Evolutionary conservation across 2,329 filamentous ascomycete genomes (phyloP).

Genomic region (Epicoccum sorghinum): DNA sequence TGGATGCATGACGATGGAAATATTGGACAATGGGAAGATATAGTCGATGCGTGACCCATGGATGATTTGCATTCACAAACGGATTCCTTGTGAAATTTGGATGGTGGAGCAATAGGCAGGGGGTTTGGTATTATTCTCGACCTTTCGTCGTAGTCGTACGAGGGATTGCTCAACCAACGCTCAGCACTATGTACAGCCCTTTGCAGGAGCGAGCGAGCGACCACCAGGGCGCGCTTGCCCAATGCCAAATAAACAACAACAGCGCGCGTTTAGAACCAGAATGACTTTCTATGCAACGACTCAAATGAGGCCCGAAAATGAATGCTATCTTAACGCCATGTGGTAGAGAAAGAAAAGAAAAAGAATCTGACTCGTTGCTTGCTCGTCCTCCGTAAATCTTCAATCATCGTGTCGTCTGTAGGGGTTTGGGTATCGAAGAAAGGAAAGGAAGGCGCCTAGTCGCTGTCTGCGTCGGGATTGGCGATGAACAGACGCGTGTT

Average conservation of each 20-base stretch:
- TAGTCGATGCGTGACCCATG: too few species aligned
- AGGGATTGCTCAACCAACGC: background rate
- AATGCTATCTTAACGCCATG: slow-evolving; percentile 7
- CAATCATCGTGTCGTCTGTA: slow-evolving; percentile 17
- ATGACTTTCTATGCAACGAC: slow-evolving; percentile 7
- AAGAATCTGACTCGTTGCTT: slow-evolving; percentile 6
- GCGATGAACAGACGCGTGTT: slow-evolving; percentile 78
- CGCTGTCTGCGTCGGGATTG: slow-evolving; percentile 71
- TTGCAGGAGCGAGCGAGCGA: slow-evolving; percentile 9
- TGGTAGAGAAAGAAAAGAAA: background rate
- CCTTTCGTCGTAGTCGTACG: background rate
- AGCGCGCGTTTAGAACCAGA: background rate
- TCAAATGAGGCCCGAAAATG: background rate
- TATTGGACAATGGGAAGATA: too few species aligned
- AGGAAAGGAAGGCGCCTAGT: slow-evolving; percentile 36
- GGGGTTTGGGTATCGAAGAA: slow-evolving; percentile 42
- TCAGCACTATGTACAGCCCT: slow-evolving; percentile 19
- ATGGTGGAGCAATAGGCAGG: too few species aligned
- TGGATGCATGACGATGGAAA: too few species aligned
- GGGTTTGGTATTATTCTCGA: slow-evolving; percentile 6
- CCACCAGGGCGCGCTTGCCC: slow-evolving; percentile 19
- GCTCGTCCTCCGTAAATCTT: slow-evolving; percentile 18
- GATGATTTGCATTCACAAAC: too few species aligned
- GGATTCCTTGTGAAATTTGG: too few species aligned
- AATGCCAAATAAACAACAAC: background rate